Conservation (phyloP, 768 basidiomycete species). For the Scleroderma citrinum region DNA sequence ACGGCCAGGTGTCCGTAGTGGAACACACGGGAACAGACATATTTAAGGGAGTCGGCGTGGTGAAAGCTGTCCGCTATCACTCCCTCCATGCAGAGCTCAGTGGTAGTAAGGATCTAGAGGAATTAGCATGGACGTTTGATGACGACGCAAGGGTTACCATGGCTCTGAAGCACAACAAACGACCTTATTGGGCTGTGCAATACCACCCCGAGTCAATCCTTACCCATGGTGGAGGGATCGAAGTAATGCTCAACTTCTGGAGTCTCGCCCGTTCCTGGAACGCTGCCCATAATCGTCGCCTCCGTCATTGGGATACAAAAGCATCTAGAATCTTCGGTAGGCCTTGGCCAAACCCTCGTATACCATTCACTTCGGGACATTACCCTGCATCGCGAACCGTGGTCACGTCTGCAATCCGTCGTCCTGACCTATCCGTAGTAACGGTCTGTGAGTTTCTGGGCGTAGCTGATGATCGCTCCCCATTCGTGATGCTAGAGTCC, state of each 20-base stretch:
- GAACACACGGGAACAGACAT: conserved; percentile 53
- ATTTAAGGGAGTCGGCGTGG: conserved; percentile 49
- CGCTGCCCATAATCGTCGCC: conserved; percentile 29
- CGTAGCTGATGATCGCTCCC: conserved; percentile 48
- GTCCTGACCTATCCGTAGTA: conserved; percentile 38
- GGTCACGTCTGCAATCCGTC: conserved; percentile 34
- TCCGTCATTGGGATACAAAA: conserved; percentile 37
- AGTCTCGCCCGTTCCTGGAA: conserved; percentile 57
- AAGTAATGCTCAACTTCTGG: conserved; percentile 74
- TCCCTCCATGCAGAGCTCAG: conserved; percentile 61
- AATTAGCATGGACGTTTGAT: conserved; percentile 71
- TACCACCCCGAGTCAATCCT: conserved; percentile 85
- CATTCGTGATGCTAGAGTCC: conserved; percentile 72
- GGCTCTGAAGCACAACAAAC: conserved; percentile 57
- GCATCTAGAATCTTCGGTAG: conserved; percentile 37
- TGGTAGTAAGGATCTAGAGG: conserved; percentile 45
- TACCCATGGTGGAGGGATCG: conserved; percentile 61
- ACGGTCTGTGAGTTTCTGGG: conserved; percentile 59
- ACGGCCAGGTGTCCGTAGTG: conserved; percentile 67
- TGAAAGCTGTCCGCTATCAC: conserved; percentile 72
- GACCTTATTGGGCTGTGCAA: conserved; percentile 84
- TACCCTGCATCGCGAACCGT: conserved; percentile 24
- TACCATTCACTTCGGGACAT: conserved; percentile 14
- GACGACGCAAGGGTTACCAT: conserved; percentile 61
- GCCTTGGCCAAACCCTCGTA: conserved; percentile 51